Base-by-base conservation (phyloP, 345 rosid genomes). In the Acer yangbiense region DNA sequence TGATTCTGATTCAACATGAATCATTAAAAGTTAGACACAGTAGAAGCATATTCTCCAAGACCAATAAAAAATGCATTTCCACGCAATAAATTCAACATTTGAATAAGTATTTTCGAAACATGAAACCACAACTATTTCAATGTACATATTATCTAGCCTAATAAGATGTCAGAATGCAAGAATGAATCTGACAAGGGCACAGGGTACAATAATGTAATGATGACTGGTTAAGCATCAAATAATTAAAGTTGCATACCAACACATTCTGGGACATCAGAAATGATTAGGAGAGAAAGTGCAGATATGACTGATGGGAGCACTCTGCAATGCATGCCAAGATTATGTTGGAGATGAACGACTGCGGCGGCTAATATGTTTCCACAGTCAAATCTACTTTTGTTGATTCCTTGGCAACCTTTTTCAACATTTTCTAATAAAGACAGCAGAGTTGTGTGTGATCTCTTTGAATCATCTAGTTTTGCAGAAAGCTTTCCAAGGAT, bases 321-420 rank as follows among this genome's bases (percentile, higher is more conserved):
- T 70, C 71, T 55, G 74, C 85, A 83, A 65, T 81, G 77, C 72
- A 72, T 76, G 39, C 90, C 86, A 65, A 88, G 85, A 85, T 81
- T 82, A 81, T 92, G 93, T 54, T 88, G 93, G 69, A 95, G 94
- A 78, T 86, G 73, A 70, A 89, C 65, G 68, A 93, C 85, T 70
- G 85, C 76, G 14, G 77, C 87, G 44, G 90, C 91, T 80, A 95
- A 58, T 57, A 80, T 46, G 71, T 87, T 87, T 79, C 78, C 84
- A 25, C 80, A 80, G 48, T 77, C 80, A 52, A 64, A 72, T 77
- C 62, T 55, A 66, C 55, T 74, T 79, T 25, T 35, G 39, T 58
- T 65, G 74, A 81, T 84, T 78, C 80, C 81, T 76, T 55, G 72
- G 72, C 78, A 76, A 65, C 73, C 71, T 74, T 68, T 78, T 82